Base-by-base conservation (phyloP, 257 asterid genomes). In the Solanum etuberosum region DNA sequence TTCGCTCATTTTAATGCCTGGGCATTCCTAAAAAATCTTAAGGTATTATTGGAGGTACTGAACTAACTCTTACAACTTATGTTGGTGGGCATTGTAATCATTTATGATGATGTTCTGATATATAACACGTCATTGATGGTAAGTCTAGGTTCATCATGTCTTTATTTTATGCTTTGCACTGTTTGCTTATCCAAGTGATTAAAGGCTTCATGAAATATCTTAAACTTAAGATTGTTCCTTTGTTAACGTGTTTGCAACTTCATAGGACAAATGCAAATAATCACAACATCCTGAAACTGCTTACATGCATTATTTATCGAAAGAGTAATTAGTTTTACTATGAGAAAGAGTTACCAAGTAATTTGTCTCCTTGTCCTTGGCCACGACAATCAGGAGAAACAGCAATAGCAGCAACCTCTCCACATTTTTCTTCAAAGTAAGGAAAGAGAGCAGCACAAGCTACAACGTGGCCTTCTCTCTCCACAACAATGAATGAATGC, bases 361-460 rank as follows among this genome's bases (percentile, higher is more conserved):
- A 92, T 90, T 94, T 97, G 91, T 96, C 99, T 87, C 99, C 99
- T 86, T 93, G 99, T 83, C 99, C 99, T 90, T 97, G 96, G 61
- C 99, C 99, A 43, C 99, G 99, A 68, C 99, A 97, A 73, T 97
- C 99, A 51, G 98, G 98, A 88, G 99, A 96, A 89, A 97, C 99
- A 65, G 98, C 98, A 88, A 96, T 96, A 84, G 98, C 98, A 90
- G 99, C 99, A 84, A 97, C 95, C 93, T 97, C 99, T 87, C 98
- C 99, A 86, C 99, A 95, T 85, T 94, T 96, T 10, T 94, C 99
- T 70, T 92, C 91, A 48, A 86, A 90, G 92, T 90, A 93, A 65
- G 99, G 95, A 91, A 95, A 93, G 51, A 97, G 93, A 89, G 98
- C 99, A 27, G 98, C 93, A 86, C 98, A 94, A 29, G 98, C 99